These are phyloP conservation scores for Solanum tarapatanum DNA, from an alignment of 257 asterid species.

Conservation along the genomic window DNA sequence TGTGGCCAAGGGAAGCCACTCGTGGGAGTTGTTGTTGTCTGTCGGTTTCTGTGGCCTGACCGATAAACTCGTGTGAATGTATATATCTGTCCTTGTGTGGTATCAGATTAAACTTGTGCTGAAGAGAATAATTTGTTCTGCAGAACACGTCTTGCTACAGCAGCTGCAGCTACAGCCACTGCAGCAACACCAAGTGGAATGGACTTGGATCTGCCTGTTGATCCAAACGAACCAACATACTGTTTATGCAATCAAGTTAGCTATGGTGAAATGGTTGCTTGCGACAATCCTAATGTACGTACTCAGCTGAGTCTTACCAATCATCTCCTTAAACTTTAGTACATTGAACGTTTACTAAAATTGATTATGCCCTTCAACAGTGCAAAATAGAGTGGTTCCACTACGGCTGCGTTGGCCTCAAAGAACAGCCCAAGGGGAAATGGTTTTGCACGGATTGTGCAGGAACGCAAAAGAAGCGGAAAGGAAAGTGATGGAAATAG, in stretches of 20 bases:
- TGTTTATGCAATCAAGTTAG: constrained; percentile 98
- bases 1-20: not conserved
- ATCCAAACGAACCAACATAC: constrained; percentile 95
- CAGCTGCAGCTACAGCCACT: constrained; percentile 28
- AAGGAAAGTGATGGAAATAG: constrained; percentile 22
- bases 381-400: constrained; percentile 99
- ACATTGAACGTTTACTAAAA: not conserved
- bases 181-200: constrained; percentile 50
- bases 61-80: not conserved
- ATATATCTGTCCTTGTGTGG: not conserved
- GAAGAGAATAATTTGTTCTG: not conserved
- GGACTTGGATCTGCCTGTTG: constrained; percentile 90
- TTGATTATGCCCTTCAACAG: constrained; percentile 23
- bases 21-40: not conserved
- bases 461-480: constrained; percentile 61
- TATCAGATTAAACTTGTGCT: not conserved
- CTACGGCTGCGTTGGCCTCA: constrained; percentile 86
- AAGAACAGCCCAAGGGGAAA: constrained; percentile 89
- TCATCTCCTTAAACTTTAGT: not conserved
- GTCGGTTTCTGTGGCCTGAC: not conserved
- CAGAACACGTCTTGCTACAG: constrained; percentile 77
- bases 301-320: not conserved
- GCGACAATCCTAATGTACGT: constrained; percentile 86
- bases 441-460: constrained; percentile 90
- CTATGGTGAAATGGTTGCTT: constrained; percentile 98